These are phyloP conservation scores for Protomyces inouyei DNA, from an alignment of 1,139 yeast genomes.

Conservation along the genomic window DNA sequence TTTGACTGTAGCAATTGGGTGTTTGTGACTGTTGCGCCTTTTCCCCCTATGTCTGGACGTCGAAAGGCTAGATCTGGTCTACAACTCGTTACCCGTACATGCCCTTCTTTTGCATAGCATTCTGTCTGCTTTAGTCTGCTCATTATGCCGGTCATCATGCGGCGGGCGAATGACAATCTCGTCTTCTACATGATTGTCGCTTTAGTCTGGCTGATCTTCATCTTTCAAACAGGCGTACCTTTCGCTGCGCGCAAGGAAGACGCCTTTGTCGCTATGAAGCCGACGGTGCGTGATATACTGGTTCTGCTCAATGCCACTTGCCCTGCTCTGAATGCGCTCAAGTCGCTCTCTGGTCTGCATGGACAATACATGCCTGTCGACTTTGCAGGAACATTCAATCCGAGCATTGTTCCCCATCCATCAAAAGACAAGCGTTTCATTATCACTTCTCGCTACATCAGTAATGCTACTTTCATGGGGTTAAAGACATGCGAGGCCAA, in stretches of 20 bases:
- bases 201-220: neutral
- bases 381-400: slow-evolving; percentile 4
- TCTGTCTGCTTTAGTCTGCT: neutral
- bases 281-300: neutral
- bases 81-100: neutral
- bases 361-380: slow-evolving; percentile 5
- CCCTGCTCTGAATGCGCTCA: neutral
- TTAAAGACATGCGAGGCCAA: slow-evolving; percentile 4
- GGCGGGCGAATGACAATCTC: neutral
- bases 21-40: no score
- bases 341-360: neutral
- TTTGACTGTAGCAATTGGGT: neutral
- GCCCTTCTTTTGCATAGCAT: neutral
- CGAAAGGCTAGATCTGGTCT: neutral
- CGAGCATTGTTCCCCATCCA: slow-evolving; percentile 20
- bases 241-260: neutral
- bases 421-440: slow-evolving; percentile 8
- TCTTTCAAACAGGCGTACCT: neutral
- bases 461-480: slow-evolving; percentile 4
- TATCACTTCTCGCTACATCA: slow-evolving; percentile 8
- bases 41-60: no score
- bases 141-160: neutral
- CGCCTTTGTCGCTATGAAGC: neutral
- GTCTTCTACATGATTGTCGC: neutral
- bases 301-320: neutral